Evolutionary conservation across 352 stramenopile species (phyloP).

Genomic region (Phytophthora constricta): DNA sequence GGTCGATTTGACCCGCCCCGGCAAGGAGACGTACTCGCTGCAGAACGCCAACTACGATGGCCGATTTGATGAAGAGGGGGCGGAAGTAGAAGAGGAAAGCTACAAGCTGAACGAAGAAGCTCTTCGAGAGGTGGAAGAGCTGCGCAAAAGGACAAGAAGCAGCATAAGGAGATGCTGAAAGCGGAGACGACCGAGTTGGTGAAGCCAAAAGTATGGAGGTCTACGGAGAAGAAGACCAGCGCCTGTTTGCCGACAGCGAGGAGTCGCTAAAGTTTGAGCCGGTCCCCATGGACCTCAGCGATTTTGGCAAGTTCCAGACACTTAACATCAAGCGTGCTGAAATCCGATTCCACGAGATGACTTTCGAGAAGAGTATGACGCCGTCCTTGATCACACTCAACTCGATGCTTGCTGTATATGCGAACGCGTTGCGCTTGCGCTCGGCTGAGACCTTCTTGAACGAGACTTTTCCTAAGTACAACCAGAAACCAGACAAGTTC

Average conservation of each 20-base stretch:
- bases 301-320: slow-evolving; percentile 79
- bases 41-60: slow-evolving; percentile 77
- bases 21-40: slow-evolving; percentile 63
- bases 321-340: slow-evolving; percentile 74
- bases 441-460: slow-evolving; percentile 57
- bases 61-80: slow-evolving; percentile 60
- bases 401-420: slow-evolving; percentile 78
- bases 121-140: slow-evolving; percentile 35
- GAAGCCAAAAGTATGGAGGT: slow-evolving; percentile 42
- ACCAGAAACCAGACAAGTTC: slow-evolving; percentile 53
- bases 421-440: slow-evolving; percentile 73
- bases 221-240: slow-evolving; percentile 43
- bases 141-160: slow-evolving; percentile 42
- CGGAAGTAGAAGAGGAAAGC: slow-evolving; percentile 54
- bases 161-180: slow-evolving; percentile 47
- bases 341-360: slow-evolving; percentile 70
- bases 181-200: slow-evolving; percentile 37
- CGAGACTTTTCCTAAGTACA: slow-evolving; percentile 56
- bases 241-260: slow-evolving; percentile 42
- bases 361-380: slow-evolving; percentile 40
- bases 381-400: slow-evolving; percentile 73
- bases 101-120: slow-evolving; percentile 54
- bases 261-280: slow-evolving; percentile 56
- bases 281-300: slow-evolving; percentile 58
- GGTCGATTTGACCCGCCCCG: slow-evolving; percentile 74